These are phyloP conservation scores for Streptanthus diversifolius DNA, from an alignment of 345 rosid genomes.

Conservation along the genomic window DNA sequence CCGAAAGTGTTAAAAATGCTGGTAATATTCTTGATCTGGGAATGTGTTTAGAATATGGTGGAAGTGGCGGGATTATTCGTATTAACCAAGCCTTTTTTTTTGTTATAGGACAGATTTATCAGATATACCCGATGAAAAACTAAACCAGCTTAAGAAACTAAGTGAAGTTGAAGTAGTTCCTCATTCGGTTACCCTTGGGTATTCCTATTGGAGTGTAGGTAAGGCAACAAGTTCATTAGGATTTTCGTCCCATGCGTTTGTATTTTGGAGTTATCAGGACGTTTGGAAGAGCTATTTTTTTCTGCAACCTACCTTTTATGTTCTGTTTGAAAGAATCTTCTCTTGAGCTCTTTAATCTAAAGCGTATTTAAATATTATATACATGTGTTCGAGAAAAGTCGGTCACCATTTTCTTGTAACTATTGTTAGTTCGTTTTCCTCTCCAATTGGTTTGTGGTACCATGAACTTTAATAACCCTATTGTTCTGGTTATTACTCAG, in stretches of 20 bases:
- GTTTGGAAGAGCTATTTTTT: not conserved
- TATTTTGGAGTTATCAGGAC: not conserved
- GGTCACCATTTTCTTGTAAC: not conserved
- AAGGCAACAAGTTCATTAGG: conserved; percentile 12
- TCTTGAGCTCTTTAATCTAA: not conserved
- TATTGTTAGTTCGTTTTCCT: not conserved
- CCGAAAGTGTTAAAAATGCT: conserved; percentile 54
- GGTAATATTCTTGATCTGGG: conserved; percentile 39
- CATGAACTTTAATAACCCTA: not conserved
- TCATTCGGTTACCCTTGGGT: conserved; percentile 69
- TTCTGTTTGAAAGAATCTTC: not conserved
- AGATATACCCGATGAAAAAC: conserved; percentile 55
- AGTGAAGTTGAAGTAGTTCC: conserved; percentile 64
- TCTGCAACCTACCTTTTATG: not conserved
- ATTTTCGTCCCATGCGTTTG: not conserved
- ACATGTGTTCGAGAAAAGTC: not conserved
- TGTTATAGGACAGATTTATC: conserved; percentile 59
- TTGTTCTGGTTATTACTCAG: not conserved
- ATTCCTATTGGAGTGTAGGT: conserved; percentile 96
- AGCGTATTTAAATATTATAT: not conserved
- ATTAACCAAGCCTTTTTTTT: conserved; percentile 15
- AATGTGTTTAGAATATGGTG: conserved; percentile 1
- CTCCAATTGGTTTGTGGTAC: not conserved
- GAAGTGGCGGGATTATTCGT: not conserved
- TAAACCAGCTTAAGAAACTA: conserved; percentile 57